Percentiles rank a stretch among this genome's conserved stretches.
Evolutionary conservation across 2,329 filamentous ascomycete genomes (phyloP).

Genomic region (Endoconidiophora laricicola): DNA sequence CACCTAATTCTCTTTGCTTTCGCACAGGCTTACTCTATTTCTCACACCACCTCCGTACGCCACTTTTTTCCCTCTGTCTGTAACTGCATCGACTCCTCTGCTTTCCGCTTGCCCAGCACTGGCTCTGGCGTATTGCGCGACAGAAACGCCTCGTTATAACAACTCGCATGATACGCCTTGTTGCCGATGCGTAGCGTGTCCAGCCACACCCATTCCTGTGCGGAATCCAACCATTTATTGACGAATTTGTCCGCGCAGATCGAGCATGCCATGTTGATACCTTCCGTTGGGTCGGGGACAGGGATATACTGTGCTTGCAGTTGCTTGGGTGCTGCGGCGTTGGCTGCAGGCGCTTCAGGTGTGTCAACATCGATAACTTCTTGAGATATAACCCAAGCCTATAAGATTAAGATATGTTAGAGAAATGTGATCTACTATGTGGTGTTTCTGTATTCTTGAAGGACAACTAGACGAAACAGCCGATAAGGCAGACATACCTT

Average conservation of each 20-base stretch:
- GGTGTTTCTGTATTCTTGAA: background rate
- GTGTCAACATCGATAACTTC: slow-evolving; percentile 58
- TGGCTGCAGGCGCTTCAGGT: slow-evolving; percentile 20
- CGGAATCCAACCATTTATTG: slow-evolving; percentile 79
- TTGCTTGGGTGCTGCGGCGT: slow-evolving; percentile 28
- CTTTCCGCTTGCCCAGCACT: slow-evolving; percentile 58
- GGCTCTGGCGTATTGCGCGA: slow-evolving; percentile 40
- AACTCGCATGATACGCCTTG: slow-evolving; percentile 78
- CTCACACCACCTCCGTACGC: slow-evolving; percentile 9
- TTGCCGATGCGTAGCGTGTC: slow-evolving; percentile 66
- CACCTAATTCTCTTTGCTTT: too few relatives aligned
- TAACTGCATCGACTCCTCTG: slow-evolving; percentile 22
- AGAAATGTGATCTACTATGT: slow-evolving; percentile 1
- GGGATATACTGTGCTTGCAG: slow-evolving; percentile 55
- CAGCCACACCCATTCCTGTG: slow-evolving; percentile 93
- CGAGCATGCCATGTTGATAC: slow-evolving; percentile 65
- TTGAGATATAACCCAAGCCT: slow-evolving; percentile 81
- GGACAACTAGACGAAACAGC: too few relatives aligned
- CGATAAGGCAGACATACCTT: slow-evolving; percentile 35
- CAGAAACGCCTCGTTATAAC: slow-evolving; percentile 65
- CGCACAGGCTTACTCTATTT: background rate
- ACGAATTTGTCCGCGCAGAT: slow-evolving; percentile 95
- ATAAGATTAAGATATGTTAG: slow-evolving; percentile 16
- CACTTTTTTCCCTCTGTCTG: slow-evolving; percentile 13
- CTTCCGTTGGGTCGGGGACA: slow-evolving; percentile 61